Evolutionary conservation across 106 monocot genomes (phyloP).

Genomic region (Platanthera guangdongensis): DNA sequence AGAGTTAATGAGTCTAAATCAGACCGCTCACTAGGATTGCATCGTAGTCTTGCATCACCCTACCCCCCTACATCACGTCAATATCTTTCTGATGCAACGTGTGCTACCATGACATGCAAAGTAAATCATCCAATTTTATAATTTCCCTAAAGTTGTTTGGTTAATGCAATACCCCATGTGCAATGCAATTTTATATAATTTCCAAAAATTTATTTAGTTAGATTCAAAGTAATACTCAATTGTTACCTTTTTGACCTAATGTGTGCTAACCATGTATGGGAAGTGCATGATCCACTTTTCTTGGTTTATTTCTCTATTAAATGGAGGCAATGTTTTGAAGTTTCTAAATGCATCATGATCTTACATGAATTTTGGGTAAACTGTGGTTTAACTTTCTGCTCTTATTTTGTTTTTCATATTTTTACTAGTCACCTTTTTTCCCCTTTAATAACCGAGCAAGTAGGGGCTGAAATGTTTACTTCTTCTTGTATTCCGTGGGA

Average conservation of each 20-base stretch:
- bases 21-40: too few species aligned
- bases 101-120: too few species aligned
- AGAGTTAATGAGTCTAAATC: too few species aligned
- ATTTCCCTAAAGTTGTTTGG: too few species aligned
- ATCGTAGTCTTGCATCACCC: too few species aligned
- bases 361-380: neutral
- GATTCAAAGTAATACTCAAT: neutral
- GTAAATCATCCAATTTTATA: too few species aligned
- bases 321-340: neutral
- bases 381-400: neutral
- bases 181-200: neutral
- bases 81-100: too few species aligned
- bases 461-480: too few species aligned
- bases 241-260: neutral
- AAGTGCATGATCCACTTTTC: neutral
- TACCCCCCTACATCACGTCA: too few species aligned
- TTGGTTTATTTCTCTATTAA: neutral
- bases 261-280: neutral
- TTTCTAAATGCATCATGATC: neutral
- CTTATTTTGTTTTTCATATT: neutral
- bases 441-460: neutral
- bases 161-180: neutral
- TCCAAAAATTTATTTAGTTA: neutral
- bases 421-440: neutral
- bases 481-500: neutral